Evolutionary conservation across 2,329 filamentous ascomycete species (phyloP).

Genomic region (Pyrenochaeta sp.): DNA sequence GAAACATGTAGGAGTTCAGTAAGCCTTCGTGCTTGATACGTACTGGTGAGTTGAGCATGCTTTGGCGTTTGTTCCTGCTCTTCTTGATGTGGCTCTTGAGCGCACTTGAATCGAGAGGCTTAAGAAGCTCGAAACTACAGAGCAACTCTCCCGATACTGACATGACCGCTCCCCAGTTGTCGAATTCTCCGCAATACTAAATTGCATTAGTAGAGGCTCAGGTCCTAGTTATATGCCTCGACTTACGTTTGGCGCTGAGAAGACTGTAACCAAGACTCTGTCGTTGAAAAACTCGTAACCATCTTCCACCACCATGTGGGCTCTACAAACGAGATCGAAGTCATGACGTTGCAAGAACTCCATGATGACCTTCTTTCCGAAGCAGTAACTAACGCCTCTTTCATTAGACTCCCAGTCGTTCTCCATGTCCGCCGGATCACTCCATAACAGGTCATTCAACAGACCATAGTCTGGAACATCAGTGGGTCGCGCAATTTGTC

Average conservation of each 20-base stretch:
- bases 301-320: slow-evolving; percentile 99
- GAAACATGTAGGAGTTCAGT: slow-evolving; percentile 16
- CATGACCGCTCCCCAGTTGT: slow-evolving; percentile 99
- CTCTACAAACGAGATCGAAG: slow-evolving; percentile 95
- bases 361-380: slow-evolving; percentile 97
- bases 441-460: slow-evolving; percentile 95
- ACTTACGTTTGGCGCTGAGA: slow-evolving; percentile 95
- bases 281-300: slow-evolving; percentile 99
- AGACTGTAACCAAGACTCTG: slow-evolving; percentile 92
- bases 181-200: slow-evolving; percentile 97
- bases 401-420: slow-evolving; percentile 98
- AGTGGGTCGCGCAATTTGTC: slow-evolving; percentile 92
- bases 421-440: slow-evolving; percentile 97
- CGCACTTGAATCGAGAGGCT: slow-evolving; percentile 93
- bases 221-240: background rate
- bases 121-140: slow-evolving; percentile 96
- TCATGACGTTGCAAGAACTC: slow-evolving; percentile 95
- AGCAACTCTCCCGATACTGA: slow-evolving; percentile 92
- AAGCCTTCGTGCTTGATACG: slow-evolving; percentile 54
- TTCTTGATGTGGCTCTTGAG: slow-evolving; percentile 99
- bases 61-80: slow-evolving; percentile 91
- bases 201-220: slow-evolving; percentile 22
- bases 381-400: slow-evolving; percentile 96
- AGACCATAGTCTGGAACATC: slow-evolving; percentile 97
- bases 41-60: slow-evolving; percentile 95